These are phyloP conservation scores for Picocystis salinarum DNA, from an alignment of 139 green algal species.

Conservation along the genomic window DNA sequence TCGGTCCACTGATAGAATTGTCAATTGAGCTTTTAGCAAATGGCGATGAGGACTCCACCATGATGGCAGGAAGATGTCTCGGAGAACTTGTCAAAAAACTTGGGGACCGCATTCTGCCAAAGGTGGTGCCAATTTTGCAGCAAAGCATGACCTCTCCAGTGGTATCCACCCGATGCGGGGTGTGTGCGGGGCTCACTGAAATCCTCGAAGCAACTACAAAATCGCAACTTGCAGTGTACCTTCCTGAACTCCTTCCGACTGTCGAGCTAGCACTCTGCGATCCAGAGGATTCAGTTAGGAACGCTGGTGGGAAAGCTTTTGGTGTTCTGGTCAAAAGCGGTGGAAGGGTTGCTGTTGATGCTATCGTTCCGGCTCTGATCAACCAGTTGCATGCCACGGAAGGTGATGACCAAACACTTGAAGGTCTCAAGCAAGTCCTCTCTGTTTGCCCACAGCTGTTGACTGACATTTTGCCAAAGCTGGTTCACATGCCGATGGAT, in stretches of 20 bases:
- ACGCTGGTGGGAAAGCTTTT: conserved; percentile 71
- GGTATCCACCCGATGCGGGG: conserved; percentile 25
- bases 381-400: too few relatives aligned
- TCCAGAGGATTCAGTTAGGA: too few relatives aligned
- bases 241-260: conserved; percentile 59
- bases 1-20: too few relatives aligned
- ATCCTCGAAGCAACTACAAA: conserved; percentile 56
- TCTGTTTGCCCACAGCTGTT: conserved; percentile 13
- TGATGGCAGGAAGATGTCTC: conserved; percentile 55
- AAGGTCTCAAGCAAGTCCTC: conserved; percentile 23
- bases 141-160: conserved; percentile 24
- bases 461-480: conserved; percentile 17
- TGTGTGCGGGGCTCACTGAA: conserved; percentile 37
- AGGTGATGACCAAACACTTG: conserved; percentile 8
- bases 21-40: neutral
- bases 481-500: conserved; percentile 8
- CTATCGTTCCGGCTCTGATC: too few relatives aligned
- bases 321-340: conserved; percentile 66
- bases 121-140: conserved; percentile 82
- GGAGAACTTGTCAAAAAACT: conserved; percentile 94
- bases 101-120: conserved; percentile 70
- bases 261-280: too few relatives aligned
- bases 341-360: neutral
- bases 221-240: conserved; percentile 61
- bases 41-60: conserved; percentile 29